A percentile compares a stretch with the other conserved stretches of the same genome.
phyloP scores from a whole-genome alignment of 2,329 filamentous ascomycete species.

The Sclerotinia minor region DNA sequence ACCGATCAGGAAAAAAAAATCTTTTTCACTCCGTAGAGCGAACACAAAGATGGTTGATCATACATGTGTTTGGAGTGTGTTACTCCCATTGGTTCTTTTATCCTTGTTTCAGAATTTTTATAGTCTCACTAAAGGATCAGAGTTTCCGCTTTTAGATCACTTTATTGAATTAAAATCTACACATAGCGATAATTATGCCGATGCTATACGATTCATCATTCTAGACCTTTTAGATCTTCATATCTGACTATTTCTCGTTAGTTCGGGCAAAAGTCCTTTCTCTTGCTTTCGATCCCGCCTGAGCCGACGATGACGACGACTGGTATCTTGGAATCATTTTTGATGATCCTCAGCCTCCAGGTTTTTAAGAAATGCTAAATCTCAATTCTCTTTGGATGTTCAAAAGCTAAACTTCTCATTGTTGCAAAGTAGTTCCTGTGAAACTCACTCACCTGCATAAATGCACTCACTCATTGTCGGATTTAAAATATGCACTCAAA shows the following conservation, averaged over 20 bases:
- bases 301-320: not conserved
- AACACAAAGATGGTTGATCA: not conserved
- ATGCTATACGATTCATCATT: not conserved
- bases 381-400: slow-evolving; percentile 6
- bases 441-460: slow-evolving; percentile 13
- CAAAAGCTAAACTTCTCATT: not conserved
- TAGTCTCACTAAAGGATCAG: not conserved
- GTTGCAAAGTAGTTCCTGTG: not conserved
- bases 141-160: not conserved
- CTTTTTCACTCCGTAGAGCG: not conserved
- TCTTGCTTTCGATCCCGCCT: not conserved
- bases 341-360: not conserved
- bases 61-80: slow-evolving; percentile 2
- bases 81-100: not conserved
- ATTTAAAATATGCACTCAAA: slow-evolving; percentile 2
- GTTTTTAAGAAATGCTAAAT: not conserved
- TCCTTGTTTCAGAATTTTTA: slow-evolving; percentile 12
- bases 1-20: slow-evolving; percentile 12
- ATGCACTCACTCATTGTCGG: not conserved
- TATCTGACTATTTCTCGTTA: not conserved
- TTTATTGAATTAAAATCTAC: not conserved
- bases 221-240: slow-evolving; percentile 15
- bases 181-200: not conserved
- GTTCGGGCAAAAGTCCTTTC: not conserved
- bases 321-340: not conserved